These are phyloP conservation scores for Alternaria consortialis DNA, from an alignment of 2,329 filamentous ascomycete genomes.

Conservation along the genomic window DNA sequence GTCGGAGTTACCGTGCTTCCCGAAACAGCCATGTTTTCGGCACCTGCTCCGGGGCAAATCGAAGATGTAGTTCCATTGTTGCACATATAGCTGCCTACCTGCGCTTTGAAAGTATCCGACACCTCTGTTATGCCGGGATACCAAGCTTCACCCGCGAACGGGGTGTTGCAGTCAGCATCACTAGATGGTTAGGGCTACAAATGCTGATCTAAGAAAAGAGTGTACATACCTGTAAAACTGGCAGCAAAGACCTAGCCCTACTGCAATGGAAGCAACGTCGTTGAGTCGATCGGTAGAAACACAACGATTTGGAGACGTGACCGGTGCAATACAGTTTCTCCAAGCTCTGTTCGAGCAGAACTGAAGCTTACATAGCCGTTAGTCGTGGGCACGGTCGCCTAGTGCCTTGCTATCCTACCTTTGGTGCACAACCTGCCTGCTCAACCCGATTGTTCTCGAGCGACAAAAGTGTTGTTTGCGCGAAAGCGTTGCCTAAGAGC, in stretches of 20 bases:
- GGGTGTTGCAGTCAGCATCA: constrained; percentile 7
- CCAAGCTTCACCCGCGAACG: constrained; percentile 1
- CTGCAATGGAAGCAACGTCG: constrained; percentile 13
- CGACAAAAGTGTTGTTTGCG: constrained; percentile 11
- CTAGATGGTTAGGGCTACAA: constrained; percentile 11
- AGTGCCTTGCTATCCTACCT: constrained; percentile 15
- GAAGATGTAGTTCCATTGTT: constrained; percentile 14
- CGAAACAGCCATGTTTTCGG: background rate
- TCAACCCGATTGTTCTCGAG: constrained; percentile 16
- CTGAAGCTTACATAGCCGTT: constrained; percentile 8
- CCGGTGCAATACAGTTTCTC: constrained; percentile 13
- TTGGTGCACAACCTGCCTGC: constrained; percentile 12
- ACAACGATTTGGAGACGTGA: constrained; percentile 13
- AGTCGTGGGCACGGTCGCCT: background rate
- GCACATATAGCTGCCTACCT: constrained; percentile 22
- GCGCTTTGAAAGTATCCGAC: constrained; percentile 6
- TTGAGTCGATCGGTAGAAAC: constrained; percentile 13
- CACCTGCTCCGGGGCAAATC: constrained; percentile 8
- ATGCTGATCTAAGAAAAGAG: background rate
- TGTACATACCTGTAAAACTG: constrained; percentile 14
- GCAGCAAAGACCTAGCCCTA: constrained; percentile 11
- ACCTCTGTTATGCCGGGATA: constrained; percentile 11
- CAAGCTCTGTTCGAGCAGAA: constrained; percentile 11
- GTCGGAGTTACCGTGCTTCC: background rate
- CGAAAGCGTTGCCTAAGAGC: constrained; percentile 2